Evolutionary conservation across 176 grass and related monocot genomes (phyloP).

Genomic region (Avena eriantha): DNA sequence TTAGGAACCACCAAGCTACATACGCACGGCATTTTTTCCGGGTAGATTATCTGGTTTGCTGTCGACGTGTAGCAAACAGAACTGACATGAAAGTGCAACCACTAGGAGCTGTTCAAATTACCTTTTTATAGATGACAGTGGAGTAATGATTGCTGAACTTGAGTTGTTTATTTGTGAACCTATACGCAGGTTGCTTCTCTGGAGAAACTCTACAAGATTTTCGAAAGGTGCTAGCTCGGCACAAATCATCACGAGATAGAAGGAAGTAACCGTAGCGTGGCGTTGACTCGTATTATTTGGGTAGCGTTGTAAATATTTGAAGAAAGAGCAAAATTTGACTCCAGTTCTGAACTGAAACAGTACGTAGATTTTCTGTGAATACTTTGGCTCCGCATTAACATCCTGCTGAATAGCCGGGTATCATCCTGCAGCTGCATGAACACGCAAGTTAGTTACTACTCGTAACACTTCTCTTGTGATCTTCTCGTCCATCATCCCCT

Average conservation of each 20-base stretch:
- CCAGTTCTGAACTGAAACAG: conserved; percentile 2
- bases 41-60: not conserved
- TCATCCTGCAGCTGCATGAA: not conserved
- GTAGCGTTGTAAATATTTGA: not conserved
- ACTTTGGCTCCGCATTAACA: not conserved
- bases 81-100: not conserved
- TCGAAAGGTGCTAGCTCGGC: conserved; percentile 76
- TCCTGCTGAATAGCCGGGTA: too few relatives aligned
- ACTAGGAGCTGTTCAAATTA: not conserved
- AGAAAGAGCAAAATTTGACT: not conserved
- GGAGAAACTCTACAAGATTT: conserved; percentile 93
- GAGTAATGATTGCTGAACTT: not conserved
- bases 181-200: conserved; percentile 76
- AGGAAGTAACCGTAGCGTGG: not conserved
- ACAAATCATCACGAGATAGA: not conserved
- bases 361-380: not conserved
- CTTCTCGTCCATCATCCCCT: not conserved
- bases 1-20: conserved; percentile 9
- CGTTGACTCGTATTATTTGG: not conserved
- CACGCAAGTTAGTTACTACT: not conserved
- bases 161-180: conserved; percentile 25
- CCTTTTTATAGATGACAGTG: not conserved
- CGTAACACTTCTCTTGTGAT: not conserved
- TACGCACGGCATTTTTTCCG: not conserved
- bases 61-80: not conserved